A percentile compares a stretch with the other conserved stretches of the same genome.
Conservation (phyloP, 208 protist species). For the Trypanosoma brucei region DNA sequence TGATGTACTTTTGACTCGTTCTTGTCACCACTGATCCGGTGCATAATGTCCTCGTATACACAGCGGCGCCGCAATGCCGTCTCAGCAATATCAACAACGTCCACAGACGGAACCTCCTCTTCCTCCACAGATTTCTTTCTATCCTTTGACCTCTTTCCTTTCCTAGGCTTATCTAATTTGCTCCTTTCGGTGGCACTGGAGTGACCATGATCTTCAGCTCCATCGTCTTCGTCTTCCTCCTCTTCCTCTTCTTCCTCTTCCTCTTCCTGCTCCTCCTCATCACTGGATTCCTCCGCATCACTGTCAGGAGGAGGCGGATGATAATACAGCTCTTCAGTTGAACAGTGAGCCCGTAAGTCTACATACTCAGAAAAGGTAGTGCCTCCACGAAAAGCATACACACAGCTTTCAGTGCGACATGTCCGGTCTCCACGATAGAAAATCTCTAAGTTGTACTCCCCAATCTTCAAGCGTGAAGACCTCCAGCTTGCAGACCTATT, state of each 20-base stretch:
- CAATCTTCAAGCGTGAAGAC: constrained; percentile 3
- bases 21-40: constrained; percentile 8
- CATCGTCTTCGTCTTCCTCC: constrained; percentile 11
- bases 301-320: constrained; percentile 50
- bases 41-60: constrained; percentile 40
- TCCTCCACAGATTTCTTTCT: constrained; percentile 16
- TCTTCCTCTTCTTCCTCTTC: constrained; percentile 52
- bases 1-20: constrained; percentile 21
- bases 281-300: constrained; percentile 40
- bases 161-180: background rate
- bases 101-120: constrained; percentile 28
- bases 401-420: constrained; percentile 36
- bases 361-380: constrained; percentile 74
- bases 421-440: constrained; percentile 25
- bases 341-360: constrained; percentile 29
- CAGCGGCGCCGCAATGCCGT: constrained; percentile 49
- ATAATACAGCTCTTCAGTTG: constrained; percentile 42
- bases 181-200: constrained; percentile 1
- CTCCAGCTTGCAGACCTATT: constrained; percentile 13
- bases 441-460: constrained; percentile 17
- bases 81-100: constrained; percentile 35
- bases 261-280: constrained; percentile 46
- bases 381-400: constrained; percentile 47
- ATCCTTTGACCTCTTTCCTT: constrained; percentile 10
- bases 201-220: background rate